Percentiles rank a stretch among this genome's conserved stretches.
These are phyloP conservation scores for Hypericum androsaemum DNA, from an alignment of 345 rosid genomes.

Conservation along the genomic window DNA sequence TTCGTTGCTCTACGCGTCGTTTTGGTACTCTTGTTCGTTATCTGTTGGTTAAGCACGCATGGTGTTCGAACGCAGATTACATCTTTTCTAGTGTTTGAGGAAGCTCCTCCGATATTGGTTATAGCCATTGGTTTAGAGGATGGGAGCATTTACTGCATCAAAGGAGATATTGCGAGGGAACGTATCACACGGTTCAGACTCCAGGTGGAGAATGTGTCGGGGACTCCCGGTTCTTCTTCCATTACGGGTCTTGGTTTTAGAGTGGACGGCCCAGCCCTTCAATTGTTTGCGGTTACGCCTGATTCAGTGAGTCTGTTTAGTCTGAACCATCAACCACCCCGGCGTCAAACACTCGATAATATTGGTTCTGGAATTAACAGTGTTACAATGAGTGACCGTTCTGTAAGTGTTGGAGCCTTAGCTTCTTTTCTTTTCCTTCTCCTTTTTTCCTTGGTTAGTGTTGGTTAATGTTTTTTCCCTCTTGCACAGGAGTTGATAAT, in stretches of 20 bases:
- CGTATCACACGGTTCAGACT: conserved; percentile 85
- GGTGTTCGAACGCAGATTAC: conserved; percentile 49
- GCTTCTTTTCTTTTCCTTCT: neutral
- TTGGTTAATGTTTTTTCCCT: conserved; percentile 10
- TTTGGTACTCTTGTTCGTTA: neutral
- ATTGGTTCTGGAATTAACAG: conserved; percentile 59
- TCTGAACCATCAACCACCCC: conserved; percentile 70
- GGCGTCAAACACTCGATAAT: conserved; percentile 69
- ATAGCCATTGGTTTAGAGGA: conserved; percentile 85
- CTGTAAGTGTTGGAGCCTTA: conserved; percentile 33
- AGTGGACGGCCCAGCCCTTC: conserved; percentile 85
- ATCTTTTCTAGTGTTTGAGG: conserved; percentile 86
- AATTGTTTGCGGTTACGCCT: conserved; percentile 73
- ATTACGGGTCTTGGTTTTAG: conserved; percentile 78
- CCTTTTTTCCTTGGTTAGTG: conserved; percentile 4
- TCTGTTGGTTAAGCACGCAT: too few species aligned
- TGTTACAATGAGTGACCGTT: conserved; percentile 89
- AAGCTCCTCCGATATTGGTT: conserved; percentile 85
- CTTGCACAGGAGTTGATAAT: conserved; percentile 67
- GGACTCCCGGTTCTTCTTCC: conserved; percentile 27
- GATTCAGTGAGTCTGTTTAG: conserved; percentile 61
- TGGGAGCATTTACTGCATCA: conserved; percentile 78
- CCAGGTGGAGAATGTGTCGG: conserved; percentile 45
- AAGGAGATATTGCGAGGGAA: conserved; percentile 94
- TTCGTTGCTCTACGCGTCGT: conserved; percentile 2